Conservation (phyloP, 768 basidiomycete genomes). For the Collybiopsis luxurians region DNA sequence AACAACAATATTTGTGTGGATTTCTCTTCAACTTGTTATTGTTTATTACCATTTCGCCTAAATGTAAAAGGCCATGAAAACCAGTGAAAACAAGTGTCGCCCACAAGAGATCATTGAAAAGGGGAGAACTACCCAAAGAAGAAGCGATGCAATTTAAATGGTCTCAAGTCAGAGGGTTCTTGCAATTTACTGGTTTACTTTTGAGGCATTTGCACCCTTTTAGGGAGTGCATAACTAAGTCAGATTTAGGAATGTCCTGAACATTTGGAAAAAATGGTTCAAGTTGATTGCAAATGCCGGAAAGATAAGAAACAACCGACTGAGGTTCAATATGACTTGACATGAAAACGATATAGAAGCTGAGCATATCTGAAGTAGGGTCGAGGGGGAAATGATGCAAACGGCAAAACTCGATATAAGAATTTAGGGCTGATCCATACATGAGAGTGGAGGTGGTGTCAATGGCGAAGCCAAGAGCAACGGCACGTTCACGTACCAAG, state of each 20-base stretch:
- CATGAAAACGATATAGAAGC: conserved; percentile 34
- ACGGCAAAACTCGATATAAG: conserved; percentile 26
- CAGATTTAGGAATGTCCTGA: conserved; percentile 14
- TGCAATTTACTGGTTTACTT: conserved; percentile 18
- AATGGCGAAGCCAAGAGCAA: conserved; percentile 22
- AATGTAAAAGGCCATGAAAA: no score
- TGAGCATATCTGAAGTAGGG: conserved; percentile 31
- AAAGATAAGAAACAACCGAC: conserved; percentile 35
- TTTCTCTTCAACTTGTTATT: no score
- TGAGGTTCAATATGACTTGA: conserved; percentile 31
- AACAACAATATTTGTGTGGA: no score
- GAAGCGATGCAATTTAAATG: no score
- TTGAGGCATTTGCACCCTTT: conserved; percentile 24
- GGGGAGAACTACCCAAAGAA: no score
- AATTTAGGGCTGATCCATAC: conserved; percentile 31
- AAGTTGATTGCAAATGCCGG: conserved; percentile 36
- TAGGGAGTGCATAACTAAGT: conserved; percentile 26
- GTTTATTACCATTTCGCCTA: no score
- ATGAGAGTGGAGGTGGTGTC: conserved; percentile 15
- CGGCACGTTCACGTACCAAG: conserved; percentile 23
- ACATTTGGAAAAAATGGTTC: conserved; percentile 32
- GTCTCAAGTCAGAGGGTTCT: conserved; percentile 22
- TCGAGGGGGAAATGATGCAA: conserved; percentile 24
- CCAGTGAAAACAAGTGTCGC: no score
- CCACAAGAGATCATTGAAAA: no score